Evolutionary conservation across 768 basidiomycete species (phyloP).

Genomic region (Ramaria sp.): DNA sequence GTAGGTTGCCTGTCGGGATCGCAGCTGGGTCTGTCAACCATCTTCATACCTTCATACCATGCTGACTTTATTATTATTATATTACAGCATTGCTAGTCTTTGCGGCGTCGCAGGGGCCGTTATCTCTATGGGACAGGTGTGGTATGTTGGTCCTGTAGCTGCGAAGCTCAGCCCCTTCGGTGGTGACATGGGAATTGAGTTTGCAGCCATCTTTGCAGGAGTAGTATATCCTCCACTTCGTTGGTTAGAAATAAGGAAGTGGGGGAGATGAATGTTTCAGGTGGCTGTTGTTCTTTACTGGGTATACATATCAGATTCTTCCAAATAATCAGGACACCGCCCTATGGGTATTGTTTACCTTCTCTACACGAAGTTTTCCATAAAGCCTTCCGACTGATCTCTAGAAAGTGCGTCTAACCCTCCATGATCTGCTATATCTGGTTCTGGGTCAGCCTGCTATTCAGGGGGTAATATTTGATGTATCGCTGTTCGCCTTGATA

Average conservation of each 20-base stretch:
- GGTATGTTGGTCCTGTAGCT: constrained; percentile 43
- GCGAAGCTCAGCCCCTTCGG: constrained; percentile 31
- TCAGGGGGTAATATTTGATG: not conserved
- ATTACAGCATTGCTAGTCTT: constrained; percentile 24
- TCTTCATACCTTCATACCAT: not conserved
- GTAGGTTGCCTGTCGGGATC: constrained; percentile 34
- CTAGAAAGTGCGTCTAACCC: constrained; percentile 28
- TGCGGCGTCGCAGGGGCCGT: constrained; percentile 39
- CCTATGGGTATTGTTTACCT: constrained; percentile 28
- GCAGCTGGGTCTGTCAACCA: constrained; percentile 26
- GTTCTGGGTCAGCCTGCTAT: not conserved
- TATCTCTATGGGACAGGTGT: constrained; percentile 40
- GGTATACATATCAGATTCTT: too few relatives aligned
- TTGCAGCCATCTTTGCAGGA: constrained; percentile 35
- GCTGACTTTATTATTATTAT: not conserved
- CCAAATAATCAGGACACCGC: constrained; percentile 6
- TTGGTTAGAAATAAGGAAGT: constrained; percentile 32
- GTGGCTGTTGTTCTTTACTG: too few relatives aligned
- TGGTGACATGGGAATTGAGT: constrained; percentile 46
- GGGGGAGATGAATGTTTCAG: constrained; percentile 15
- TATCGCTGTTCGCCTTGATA: not conserved
- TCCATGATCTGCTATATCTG: not conserved
- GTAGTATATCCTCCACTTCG: constrained; percentile 35
- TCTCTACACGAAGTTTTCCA: constrained; percentile 43
- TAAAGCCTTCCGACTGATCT: constrained; percentile 44